Base-by-base conservation (phyloP, 768 basidiomycete species). In the Leccinum aurantiacum region DNA sequence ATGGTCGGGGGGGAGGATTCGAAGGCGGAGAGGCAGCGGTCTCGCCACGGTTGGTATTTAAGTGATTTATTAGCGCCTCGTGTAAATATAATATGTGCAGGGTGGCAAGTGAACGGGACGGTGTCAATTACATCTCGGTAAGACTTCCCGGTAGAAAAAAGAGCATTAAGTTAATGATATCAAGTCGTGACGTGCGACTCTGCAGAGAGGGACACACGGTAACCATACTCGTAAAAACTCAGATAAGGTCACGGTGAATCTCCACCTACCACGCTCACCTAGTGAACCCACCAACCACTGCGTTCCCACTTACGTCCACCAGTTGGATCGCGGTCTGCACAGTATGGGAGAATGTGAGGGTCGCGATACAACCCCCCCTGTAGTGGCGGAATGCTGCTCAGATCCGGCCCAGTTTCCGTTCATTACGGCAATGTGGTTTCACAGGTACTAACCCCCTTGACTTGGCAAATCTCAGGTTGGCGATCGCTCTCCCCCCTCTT, bases 1-100 rank as follows among this genome's bases (percentile, higher is more conserved):
- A 93, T 93, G 62, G 57, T 46, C 47, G 22, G 24, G 68, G 67
- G 67, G 71, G 75, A 67, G 71, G 69, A 11, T 44, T 44, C n/a
- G n/a, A 65, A 70, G 70, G 66, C 60, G 68, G 67, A 67, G 71
- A 69, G 67, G 69, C 5, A 54, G n/a, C 55, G 19, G 51, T 56
- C 60, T 69, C 71, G 69, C 62, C 63, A 66, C 63, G 63, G 69
- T 74, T 75, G 76, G 77, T 67, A 74, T 72, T 76, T 77, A 77
- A 74, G 65, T 69, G 63, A 58, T 64, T 68, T 67, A 65, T 62
- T 46, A 56, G 62, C 59, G 73, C 75, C 75, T 76, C 72, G 68
- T 76, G 75, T 55, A 57, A 31, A 69, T 63, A 67, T 65, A 68
- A 66, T 59, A 53, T 49, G 58, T 50, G 58, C 68, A 75, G 69